These are phyloP conservation scores for Somion occarium DNA, from an alignment of 1,284 basidiomycete species.

Conservation along the genomic window DNA sequence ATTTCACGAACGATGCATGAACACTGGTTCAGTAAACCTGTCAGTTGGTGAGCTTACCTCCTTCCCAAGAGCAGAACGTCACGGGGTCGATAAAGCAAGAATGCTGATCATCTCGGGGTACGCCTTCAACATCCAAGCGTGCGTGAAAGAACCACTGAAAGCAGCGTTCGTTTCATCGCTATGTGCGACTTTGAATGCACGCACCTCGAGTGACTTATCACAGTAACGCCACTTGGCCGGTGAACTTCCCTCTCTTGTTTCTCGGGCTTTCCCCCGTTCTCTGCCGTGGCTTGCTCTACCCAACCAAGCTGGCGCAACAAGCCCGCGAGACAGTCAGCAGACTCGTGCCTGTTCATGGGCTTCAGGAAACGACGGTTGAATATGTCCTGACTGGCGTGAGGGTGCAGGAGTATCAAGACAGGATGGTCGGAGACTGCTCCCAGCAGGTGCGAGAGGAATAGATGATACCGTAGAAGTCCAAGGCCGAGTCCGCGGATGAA, in stretches of 20 bases:
- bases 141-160: slow-evolving; percentile 65
- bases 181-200: slow-evolving; percentile 20
- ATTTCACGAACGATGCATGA: background rate
- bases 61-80: slow-evolving; percentile 88
- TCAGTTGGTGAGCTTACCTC: slow-evolving; percentile 47
- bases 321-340: slow-evolving; percentile 51
- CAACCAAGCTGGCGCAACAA: slow-evolving; percentile 67
- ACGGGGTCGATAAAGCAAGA: slow-evolving; percentile 90
- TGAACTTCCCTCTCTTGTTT: slow-evolving; percentile 11
- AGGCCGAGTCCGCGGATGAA: slow-evolving; percentile 88
- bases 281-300: slow-evolving; percentile 32
- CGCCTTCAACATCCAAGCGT: slow-evolving; percentile 83
- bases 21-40: slow-evolving; percentile 2
- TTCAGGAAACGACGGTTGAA: slow-evolving; percentile 70
- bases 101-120: slow-evolving; percentile 63
- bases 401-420: slow-evolving; percentile 75
- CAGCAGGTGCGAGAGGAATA: slow-evolving; percentile 46
- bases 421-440: slow-evolving; percentile 62
- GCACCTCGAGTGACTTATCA: slow-evolving; percentile 88
- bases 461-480: slow-evolving; percentile 66
- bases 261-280: slow-evolving; percentile 13
- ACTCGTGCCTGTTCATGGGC: slow-evolving; percentile 63
- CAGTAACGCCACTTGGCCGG: slow-evolving; percentile 50
- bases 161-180: background rate
- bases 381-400: slow-evolving; percentile 81